Evolutionary conservation across 345 rosid species (phyloP), one percentile per base, ranked within the genome.

Genomic region (Linum lewisii): DNA sequence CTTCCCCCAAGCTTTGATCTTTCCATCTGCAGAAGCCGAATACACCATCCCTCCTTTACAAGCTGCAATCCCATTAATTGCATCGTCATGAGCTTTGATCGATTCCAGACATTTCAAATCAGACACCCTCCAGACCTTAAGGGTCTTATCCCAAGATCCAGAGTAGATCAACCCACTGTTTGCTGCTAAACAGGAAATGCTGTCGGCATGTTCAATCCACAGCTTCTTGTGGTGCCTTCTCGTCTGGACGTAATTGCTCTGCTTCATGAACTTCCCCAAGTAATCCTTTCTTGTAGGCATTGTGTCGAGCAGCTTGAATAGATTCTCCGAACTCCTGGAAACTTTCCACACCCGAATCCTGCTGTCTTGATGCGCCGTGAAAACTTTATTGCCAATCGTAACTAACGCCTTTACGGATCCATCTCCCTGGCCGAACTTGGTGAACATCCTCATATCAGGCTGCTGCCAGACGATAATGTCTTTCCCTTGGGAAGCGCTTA

Each of bases 381-480:
- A 71, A 0, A 71, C 70, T 47, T 52, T 61, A 24, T 66, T 66
- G 0, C 75, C 75, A 18, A 71, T 61, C 6, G 75, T 22, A 0
- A 71, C 60, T 15, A 71, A 51, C 13, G 75, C 70, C 55, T 71
- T 71, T 11, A 71, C 75, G 0, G 66, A 61, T 0, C 75, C 75
- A 8, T 86, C 89, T 0, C 98, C 99, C 47, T 84, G 84, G 18
- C 99, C 99, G 13, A 93, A 93, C 73, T 93, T 93, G 0, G 99
- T 79, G 65, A 93, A 86, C 66, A 77, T 57, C 75, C 80, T 81
- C 78, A 93, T 70, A 69, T 93, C 99, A 15, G 99, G 99, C 80
- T 86, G 95, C 50, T 93, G 97, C 99, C 99, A 93, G 5, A 88
- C 99, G 37, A 93, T 93, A 18, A 93, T 93, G 65, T 93, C 99